A percentile compares a stretch with the other conserved stretches of the same genome.
Conservation (phyloP, 768 basidiomycete species). For the Trametes villosa region DNA sequence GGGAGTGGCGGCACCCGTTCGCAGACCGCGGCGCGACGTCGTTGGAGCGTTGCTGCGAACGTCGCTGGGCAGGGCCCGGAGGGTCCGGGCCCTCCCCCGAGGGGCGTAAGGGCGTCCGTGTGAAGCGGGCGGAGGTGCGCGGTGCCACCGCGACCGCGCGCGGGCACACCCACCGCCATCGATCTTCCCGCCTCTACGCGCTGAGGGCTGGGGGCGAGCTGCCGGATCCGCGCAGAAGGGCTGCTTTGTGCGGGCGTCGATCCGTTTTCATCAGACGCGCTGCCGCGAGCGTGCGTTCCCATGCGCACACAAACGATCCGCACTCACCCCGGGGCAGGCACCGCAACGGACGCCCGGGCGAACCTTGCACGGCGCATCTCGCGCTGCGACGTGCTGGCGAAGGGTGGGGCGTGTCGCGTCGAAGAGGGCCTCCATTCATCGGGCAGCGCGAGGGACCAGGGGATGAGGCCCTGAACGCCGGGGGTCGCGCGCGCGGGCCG, state of each 20-base stretch:
- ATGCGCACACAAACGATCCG: constrained; percentile 4
- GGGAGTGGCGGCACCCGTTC: not conserved
- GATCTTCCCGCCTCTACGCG: constrained; percentile 10
- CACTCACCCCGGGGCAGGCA: not conserved
- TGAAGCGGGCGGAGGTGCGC: not conserved
- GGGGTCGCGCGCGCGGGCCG: constrained; percentile 16
- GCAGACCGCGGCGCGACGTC: not conserved
- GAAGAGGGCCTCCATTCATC: constrained; percentile 6
- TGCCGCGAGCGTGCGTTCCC: constrained; percentile 3
- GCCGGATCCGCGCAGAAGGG: constrained; percentile 6
- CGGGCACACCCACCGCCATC: not conserved
- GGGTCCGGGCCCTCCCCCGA: too few relatives aligned
- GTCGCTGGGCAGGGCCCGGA: too few relatives aligned
- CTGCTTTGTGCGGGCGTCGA: constrained; percentile 13
- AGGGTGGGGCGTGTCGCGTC: not conserved
- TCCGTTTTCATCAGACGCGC: constrained; percentile 6
- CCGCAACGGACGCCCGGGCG: constrained; percentile 2
- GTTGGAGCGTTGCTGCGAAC: too few relatives aligned
- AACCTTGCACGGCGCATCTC: not conserved
- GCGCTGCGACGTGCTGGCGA: not conserved
- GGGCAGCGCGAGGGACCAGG: constrained; percentile 1
- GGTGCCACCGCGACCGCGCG: not conserved
- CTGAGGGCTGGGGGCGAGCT: not conserved
- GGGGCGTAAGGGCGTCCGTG: too few relatives aligned
- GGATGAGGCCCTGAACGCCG: constrained; percentile 14